These are phyloP conservation scores for Colletotrichum graminicola DNA, from an alignment of 2,329 filamentous ascomycete genomes.

Conservation along the genomic window DNA sequence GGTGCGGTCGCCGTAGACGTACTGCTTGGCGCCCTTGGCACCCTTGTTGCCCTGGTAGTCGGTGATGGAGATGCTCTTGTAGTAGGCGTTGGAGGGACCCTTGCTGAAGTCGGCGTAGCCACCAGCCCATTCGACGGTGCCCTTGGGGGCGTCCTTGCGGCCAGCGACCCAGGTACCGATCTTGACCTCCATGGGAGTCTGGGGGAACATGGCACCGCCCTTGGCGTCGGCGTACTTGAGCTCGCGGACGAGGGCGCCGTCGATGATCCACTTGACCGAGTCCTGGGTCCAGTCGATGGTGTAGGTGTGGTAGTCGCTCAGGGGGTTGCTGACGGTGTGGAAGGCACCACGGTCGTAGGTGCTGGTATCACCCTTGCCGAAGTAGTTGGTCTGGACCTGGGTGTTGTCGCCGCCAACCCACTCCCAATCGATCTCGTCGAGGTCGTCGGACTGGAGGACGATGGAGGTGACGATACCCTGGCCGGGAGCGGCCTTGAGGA, in stretches of 20 bases:
- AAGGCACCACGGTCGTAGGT: constrained; percentile 77
- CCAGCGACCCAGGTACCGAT: constrained; percentile 77
- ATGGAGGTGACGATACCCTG: constrained; percentile 89
- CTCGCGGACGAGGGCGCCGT: constrained; percentile 71
- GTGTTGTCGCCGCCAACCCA: constrained; percentile 83
- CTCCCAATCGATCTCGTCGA: constrained; percentile 98
- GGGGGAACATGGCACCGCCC: constrained; percentile 72
- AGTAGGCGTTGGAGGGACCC: constrained; percentile 67
- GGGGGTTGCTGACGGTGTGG: constrained; percentile 67
- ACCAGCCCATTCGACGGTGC: constrained; percentile 79
- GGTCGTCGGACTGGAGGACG: constrained; percentile 88
- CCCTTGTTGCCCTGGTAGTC: constrained; percentile 66
- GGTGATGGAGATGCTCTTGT: constrained; percentile 66
- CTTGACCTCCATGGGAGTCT: constrained; percentile 80
- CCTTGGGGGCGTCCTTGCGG: constrained; percentile 68
- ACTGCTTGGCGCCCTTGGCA: constrained; percentile 60
- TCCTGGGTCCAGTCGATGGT: constrained; percentile 76
- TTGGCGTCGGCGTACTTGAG: constrained; percentile 73
- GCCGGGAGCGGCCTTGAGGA: constrained; percentile 83
- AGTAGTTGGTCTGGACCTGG: constrained; percentile 90
- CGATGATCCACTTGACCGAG: constrained; percentile 73
- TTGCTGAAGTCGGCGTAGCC: constrained; percentile 66
- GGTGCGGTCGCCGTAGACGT: constrained; percentile 63
- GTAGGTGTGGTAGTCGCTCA: constrained; percentile 74
- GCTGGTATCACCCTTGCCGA: constrained; percentile 79